Evolutionary conservation across 176 grass and related monocot genomes (phyloP), one percentile per base, ranked within the genome.

Genomic region (Stipa capillata): DNA sequence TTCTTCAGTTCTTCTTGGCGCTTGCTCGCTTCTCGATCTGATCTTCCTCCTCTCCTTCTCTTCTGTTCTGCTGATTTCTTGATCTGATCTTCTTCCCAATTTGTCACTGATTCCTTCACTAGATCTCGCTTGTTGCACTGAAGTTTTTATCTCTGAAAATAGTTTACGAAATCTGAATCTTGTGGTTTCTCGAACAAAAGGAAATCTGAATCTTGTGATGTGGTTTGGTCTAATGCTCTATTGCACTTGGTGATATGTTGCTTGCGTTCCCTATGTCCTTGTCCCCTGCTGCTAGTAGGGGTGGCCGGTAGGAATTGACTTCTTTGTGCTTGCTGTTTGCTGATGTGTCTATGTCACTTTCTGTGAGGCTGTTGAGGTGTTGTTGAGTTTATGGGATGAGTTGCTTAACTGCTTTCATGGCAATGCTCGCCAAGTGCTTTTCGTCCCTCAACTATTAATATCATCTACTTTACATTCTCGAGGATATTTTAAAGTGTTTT

Each of bases 61-160:
- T 7, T 10, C 1, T 25, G 35, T 0, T 20, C 42, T 80, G 76
- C 14, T 20, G 48, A 15, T 11, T 44, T 57, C 36, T 34, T 44
- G 60, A 76, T 67, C 11, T 20, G 17, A 0, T 17, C 17, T 34
- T 36, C n/a, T 32, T 56, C 32, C 14, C 16, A 31, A 71, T n/a
- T 42, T 29, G 9, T 9, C 5, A 0, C 14, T 3, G 56, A 21
- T 7, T 18, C 1, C 48, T 2, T 23, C 35, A 8, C 41, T 36
- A 85, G 74, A 85, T 79, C 74, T 41, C 32, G 37, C 37, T 40
- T n/a, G n/a, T n/a, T n/a, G n/a, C n/a, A n/a, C n/a, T n/a, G n/a
- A n/a, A n/a, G n/a, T n/a, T n/a, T n/a, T n/a, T n/a, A n/a, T n/a
- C n/a, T n/a, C n/a, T n/a, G n/a, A n/a, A n/a, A n/a, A n/a, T n/a